Evolutionary conservation across 139 green algal genomes (phyloP).

Genomic region (Spirogloea muscicola): DNA sequence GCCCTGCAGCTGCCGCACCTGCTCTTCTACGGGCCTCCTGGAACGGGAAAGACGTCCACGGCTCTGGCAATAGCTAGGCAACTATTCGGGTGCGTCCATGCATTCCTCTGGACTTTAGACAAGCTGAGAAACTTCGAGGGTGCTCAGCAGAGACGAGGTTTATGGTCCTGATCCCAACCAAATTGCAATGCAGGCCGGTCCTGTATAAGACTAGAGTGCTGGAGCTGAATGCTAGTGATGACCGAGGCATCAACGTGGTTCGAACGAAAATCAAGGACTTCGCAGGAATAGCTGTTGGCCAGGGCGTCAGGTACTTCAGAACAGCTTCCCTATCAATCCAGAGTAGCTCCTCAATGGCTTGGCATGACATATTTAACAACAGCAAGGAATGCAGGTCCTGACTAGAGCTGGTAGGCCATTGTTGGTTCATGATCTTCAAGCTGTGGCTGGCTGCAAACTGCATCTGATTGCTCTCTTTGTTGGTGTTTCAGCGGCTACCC

Average conservation of each 20-base stretch:
- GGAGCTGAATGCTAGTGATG: conserved; percentile 95
- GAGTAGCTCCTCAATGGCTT: too few relatives aligned
- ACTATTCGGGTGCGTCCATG: conserved; percentile 51
- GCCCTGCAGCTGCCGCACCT: conserved; percentile 77
- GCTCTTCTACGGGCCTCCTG: conserved; percentile 96
- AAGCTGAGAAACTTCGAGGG: too few relatives aligned
- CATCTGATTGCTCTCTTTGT: too few relatives aligned
- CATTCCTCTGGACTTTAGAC: too few relatives aligned
- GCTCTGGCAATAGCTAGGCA: conserved; percentile 58
- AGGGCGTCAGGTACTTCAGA: conserved; percentile 57
- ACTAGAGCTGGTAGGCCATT: too few relatives aligned
- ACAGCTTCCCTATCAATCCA: too few relatives aligned
- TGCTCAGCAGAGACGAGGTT: too few relatives aligned
- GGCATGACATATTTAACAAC: too few relatives aligned
- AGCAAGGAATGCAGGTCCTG: too few relatives aligned
- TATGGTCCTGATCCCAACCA: too few relatives aligned
- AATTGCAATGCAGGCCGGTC: conserved; percentile 74
- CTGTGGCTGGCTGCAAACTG: too few relatives aligned
- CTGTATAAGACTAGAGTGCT: conserved; percentile 69
- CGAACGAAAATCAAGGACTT: conserved; percentile 89
- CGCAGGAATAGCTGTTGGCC: conserved; percentile 53
- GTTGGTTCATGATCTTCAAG: too few relatives aligned
- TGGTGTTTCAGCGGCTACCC: conserved; percentile 73
- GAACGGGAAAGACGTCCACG: conserved; percentile 97
- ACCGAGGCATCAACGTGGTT: conserved; percentile 86